Evolutionary conservation across 495 filamentous ascomycete species (phyloP).

Genomic region (Aspergillus ellipticus): DNA sequence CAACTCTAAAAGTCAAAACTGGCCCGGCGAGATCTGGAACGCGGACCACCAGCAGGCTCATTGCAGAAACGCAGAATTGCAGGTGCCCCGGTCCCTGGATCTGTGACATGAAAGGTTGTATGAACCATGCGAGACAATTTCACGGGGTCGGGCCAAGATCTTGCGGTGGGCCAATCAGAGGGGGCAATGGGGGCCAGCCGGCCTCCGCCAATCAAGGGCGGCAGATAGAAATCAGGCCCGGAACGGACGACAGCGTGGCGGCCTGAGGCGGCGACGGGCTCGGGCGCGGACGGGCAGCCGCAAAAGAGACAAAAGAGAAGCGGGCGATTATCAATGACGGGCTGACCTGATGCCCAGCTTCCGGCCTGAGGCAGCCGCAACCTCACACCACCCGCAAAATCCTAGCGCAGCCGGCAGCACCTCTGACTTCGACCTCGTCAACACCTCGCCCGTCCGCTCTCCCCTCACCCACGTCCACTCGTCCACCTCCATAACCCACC

Average conservation of each 20-base stretch:
- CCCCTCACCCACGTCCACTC: slow-evolving; percentile 33
- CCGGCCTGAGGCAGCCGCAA: slow-evolving; percentile 26
- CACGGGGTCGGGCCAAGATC: no score
- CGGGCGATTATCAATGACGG: slow-evolving; percentile 16
- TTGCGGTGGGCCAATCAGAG: slow-evolving; percentile 7
- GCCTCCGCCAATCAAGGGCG: slow-evolving; percentile 27
- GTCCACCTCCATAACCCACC: slow-evolving; percentile 25
- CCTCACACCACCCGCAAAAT: slow-evolving; percentile 52
- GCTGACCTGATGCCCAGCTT: slow-evolving; percentile 1
- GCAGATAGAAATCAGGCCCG: slow-evolving; percentile 22
- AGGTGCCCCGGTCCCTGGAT: background rate
- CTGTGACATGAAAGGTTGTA: no score
- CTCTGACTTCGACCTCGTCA: slow-evolving; percentile 33
- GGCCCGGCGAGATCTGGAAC: background rate
- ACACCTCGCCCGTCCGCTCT: slow-evolving; percentile 32
- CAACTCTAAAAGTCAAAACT: background rate
- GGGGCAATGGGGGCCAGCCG: background rate
- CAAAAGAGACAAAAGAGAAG: slow-evolving; percentile 13
- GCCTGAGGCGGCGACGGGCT: slow-evolving; percentile 33
- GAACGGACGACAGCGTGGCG: slow-evolving; percentile 21
- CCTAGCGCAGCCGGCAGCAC: slow-evolving; percentile 31
- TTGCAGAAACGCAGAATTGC: background rate
- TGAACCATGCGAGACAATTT: no score
- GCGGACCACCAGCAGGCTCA: background rate
- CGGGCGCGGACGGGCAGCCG: slow-evolving; percentile 16